Percentiles rank a stretch among this genome's conserved stretches.
Evolutionary conservation across 2,329 filamentous ascomycete species (phyloP).

Genomic region (Raffaelea arxii): DNA sequence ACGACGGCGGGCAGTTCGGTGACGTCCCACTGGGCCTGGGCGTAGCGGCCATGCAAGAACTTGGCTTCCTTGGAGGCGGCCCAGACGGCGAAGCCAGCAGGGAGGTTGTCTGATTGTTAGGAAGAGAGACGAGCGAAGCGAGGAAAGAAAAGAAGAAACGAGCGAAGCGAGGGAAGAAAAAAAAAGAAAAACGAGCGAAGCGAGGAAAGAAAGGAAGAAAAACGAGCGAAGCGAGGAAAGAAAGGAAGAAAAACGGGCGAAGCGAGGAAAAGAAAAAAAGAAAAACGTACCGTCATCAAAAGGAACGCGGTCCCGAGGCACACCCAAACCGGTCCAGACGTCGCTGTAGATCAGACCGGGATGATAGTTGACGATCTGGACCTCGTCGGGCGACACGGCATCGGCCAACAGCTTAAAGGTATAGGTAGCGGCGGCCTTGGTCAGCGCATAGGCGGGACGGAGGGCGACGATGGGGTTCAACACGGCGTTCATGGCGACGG

Average conservation of each 20-base stretch:
- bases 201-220: too few relatives aligned
- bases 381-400: conserved; percentile 7
- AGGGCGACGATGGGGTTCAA: conserved; percentile 13
- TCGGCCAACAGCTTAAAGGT: conserved; percentile 14
- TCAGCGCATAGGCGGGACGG: conserved; percentile 12
- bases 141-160: neutral
- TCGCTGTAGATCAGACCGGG: conserved; percentile 13
- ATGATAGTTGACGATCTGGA: conserved; percentile 17
- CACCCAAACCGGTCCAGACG: neutral
- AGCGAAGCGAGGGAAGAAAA: neutral
- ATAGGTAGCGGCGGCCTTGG: conserved; percentile 14
- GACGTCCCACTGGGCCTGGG: conserved; percentile 32
- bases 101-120: conserved; percentile 4
- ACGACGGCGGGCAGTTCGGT: conserved; percentile 21
- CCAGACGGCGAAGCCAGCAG: conserved; percentile 28
- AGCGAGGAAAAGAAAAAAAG: too few relatives aligned
- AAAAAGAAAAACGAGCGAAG: too few relatives aligned
- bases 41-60: conserved; percentile 28
- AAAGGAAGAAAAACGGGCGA: too few relatives aligned
- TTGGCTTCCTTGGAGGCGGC: conserved; percentile 24
- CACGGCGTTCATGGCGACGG: conserved; percentile 9
- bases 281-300: conserved; percentile 6
- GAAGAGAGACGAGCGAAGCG: too few relatives aligned
- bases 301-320: conserved; percentile 1
- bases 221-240: too few relatives aligned